Base-by-base conservation (phyloP, 2,329 filamentous ascomycete genomes). In the Ilyonectria destructans region DNA sequence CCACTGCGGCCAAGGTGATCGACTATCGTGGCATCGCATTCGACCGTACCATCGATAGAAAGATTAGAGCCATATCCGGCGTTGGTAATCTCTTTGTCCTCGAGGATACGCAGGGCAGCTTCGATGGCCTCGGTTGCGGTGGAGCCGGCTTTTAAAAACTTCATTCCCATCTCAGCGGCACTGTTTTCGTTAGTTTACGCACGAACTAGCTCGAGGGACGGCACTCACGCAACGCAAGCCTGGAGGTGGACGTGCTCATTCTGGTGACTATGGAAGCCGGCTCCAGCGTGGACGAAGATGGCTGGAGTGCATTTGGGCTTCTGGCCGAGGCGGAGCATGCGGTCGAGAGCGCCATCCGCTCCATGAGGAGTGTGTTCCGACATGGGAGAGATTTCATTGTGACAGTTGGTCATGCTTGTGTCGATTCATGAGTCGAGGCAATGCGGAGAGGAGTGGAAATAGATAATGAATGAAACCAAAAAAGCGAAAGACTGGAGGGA, bases 41-140 rank as follows among this genome's bases (percentile, higher is more conserved):
- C 96, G 13, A 98, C 96, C 1, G 91, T 89, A 1, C 96, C 96
- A 74, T 98, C 92, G 70, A 97, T 93, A 51, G 94, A 92, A 26
- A 99, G 85, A 76, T 99, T 99, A 82, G 96, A 99, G 54, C 97
- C 96, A 79, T 93, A 98, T 0, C 96, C 96, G 43, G 96, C 93
- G 80, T 99, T 99, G 40, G 97, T 99, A 72, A 99, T 97, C 76
- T 98, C 95, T 65, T 93, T 91, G 79, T 99, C 94, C 82, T 99
- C 96, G 19, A 99, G 89, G 21, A 94, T 86, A 73, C 92, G 93
- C 76, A 99, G 90, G 33, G 96, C 94, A 58, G 93, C 92, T 81
- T 98, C 96, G 23, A 98, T 92, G 17, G 95, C 96, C 77, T 98
- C 94, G 4, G 96, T 87, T 5, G 96, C 94, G 48, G 91, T 90